A percentile compares a stretch with the other conserved stretches of the same genome.
These are phyloP conservation scores for Cladophialophora immunda DNA, from an alignment of 2,329 filamentous ascomycete genomes.

Conservation along the genomic window DNA sequence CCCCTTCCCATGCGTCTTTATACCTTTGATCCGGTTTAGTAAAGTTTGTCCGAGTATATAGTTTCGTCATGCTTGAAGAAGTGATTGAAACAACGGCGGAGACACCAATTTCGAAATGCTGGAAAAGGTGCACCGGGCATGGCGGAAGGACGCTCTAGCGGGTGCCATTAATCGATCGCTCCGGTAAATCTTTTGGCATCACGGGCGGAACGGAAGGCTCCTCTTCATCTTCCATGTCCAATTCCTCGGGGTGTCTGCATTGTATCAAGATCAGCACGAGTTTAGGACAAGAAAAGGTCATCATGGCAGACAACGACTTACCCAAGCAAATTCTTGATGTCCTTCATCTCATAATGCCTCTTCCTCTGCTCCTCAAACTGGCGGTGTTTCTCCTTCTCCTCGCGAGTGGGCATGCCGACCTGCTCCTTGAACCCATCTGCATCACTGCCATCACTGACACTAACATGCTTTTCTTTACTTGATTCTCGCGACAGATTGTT, in stretches of 20 bases:
- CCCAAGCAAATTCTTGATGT: constrained; percentile 88
- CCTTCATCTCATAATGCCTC: constrained; percentile 98
- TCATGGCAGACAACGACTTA: constrained; percentile 49
- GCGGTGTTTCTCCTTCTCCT: constrained; percentile 89
- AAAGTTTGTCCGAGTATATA: neutral
- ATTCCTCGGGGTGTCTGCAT: constrained; percentile 67
- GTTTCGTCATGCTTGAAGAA: neutral
- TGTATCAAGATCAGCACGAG: constrained; percentile 30
- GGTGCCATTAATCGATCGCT: constrained; percentile 43
- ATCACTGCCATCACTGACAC: constrained; percentile 71
- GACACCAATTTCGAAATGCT: neutral
- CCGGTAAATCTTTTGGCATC: constrained; percentile 52
- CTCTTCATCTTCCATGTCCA: constrained; percentile 69
- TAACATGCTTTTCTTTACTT: constrained; percentile 75
- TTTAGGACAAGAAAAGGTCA: neutral
- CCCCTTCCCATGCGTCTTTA: neutral
- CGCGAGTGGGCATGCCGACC: constrained; percentile 68
- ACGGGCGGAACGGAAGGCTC: constrained; percentile 57
- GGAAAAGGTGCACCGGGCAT: constrained; percentile 2
- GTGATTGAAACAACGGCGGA: neutral
- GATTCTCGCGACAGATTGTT: constrained; percentile 51
- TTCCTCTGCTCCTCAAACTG: constrained; percentile 91
- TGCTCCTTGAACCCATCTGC: constrained; percentile 50
- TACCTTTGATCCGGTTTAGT: neutral
- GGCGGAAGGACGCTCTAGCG: constrained; percentile 19